Conservation (phyloP, 2,329 filamentous ascomycete species). For the Rutstroemia sydowiana region DNA sequence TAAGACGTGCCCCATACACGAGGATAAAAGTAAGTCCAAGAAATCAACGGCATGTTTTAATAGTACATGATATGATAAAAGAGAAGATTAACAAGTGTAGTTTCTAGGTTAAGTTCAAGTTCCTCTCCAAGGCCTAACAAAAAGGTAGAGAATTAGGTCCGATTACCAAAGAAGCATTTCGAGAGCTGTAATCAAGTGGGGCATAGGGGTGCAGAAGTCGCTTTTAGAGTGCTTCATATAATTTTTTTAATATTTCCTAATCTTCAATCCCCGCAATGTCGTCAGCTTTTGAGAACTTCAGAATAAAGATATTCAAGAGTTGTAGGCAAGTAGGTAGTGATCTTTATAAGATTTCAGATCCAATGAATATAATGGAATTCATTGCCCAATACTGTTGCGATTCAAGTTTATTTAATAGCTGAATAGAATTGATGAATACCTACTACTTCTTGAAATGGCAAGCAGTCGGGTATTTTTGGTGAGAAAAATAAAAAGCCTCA, state of each 20-base stretch:
- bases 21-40: not conserved
- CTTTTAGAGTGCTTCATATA: slow-evolving; percentile 1
- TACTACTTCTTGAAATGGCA: no score
- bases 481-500: no score
- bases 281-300: not conserved
- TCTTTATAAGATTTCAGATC: no score
- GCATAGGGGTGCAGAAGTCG: not conserved
- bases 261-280: not conserved
- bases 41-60: slow-evolving; percentile 1
- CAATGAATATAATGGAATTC: not conserved
- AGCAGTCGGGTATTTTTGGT: no score
- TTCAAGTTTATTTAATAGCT: no score
- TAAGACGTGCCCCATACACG: slow-evolving; percentile 2
- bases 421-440: no score
- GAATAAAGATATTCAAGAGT: not conserved
- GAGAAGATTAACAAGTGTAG: not conserved
- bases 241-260: not conserved
- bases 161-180: slow-evolving; percentile 1
- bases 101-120: not conserved
- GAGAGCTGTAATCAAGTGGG: not conserved
- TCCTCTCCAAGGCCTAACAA: not conserved
- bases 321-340: no score
- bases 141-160: not conserved
- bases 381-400: no score
- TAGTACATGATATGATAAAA: slow-evolving; percentile 1